phyloP scores from a whole-genome alignment of 495 filamentous ascomycete species.

The Cercophora newfieldiana region DNA sequence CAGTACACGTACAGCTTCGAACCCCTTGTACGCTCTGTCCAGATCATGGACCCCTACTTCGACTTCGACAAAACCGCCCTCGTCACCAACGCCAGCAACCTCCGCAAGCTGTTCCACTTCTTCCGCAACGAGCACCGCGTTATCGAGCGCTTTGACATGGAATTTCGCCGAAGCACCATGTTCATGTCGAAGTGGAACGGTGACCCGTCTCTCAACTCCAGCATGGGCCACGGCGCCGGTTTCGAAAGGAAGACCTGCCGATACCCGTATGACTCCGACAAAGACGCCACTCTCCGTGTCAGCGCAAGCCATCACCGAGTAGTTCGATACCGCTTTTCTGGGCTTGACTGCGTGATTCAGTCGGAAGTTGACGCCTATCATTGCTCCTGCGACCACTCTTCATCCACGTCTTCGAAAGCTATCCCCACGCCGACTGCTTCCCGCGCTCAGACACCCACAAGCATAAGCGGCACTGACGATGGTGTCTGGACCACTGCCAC shows the following conservation, averaged over 20 bases:
- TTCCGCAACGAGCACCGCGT: conserved; percentile 2
- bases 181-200: conserved; percentile 26
- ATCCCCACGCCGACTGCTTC: not conserved
- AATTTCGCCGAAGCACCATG: conserved; percentile 11
- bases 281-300: conserved; percentile 2
- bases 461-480: not conserved
- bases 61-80: conserved; percentile 15
- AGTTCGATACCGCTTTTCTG: conserved; percentile 24
- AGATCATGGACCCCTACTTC: conserved; percentile 13
- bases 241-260: conserved; percentile 29
- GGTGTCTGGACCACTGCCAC: not conserved
- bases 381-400: conserved; percentile 21
- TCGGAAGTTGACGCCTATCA: conserved; percentile 29
- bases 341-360: conserved; percentile 25
- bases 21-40: conserved; percentile 25
- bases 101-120: conserved; percentile 29
- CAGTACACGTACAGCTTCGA: conserved; percentile 24
- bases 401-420: not conserved
- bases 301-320: conserved; percentile 33
- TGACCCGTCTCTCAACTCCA: conserved; percentile 11
- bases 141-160: conserved; percentile 25
- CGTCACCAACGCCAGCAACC: conserved; percentile 27
- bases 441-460: not conserved
- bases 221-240: conserved; percentile 21
- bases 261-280: conserved; percentile 17